Evolutionary conservation across 495 filamentous ascomycete species (phyloP), one percentile per base, ranked within the genome.

Genomic region (Chaetomium tenue): DNA sequence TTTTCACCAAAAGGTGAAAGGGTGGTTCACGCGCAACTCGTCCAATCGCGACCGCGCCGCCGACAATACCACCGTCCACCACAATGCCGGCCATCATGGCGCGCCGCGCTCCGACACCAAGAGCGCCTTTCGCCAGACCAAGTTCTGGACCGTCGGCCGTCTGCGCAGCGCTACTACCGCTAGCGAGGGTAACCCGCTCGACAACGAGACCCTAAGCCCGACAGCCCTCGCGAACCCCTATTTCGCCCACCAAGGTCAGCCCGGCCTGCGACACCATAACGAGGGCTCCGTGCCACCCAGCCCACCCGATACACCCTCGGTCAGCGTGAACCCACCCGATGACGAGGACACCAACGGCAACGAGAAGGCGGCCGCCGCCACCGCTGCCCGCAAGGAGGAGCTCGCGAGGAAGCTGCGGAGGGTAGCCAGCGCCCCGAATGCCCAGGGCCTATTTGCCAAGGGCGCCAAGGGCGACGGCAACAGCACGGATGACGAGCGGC

Each of bases 171-270:
- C 88, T 47, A 97, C 94, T 13, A 92, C 94, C 26, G 92, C 92
- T 51, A 97, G 92, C 75, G 94, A 98, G 74, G 91, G 93, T 67
- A 91, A 97, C 72, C 85, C 87, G 46, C 82, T 97, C 48, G 93
- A 96, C 47, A 91, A 96, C 70, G 92, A 96, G 74, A 82, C 84
- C 68, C 82, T 96, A 62, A 96, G 92, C 65, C 94, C 95, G 25
- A 97, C 92, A 20, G 95, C 93, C 18, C 87, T 92, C 66, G 95
- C 93, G 33, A 98, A 98, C 72, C 94, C 94, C 4, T 98, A 98
- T 72, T 98, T 98, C 75, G 89, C 88, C 55, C 95, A 98, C 75
- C 94, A 98, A 74, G 94, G 94, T 60, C 93, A 92, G 64, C 94
- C 94, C 22, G 87, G 90, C 59, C 78, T 98, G 67, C 86, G 94